Evolutionary conservation across 2,329 filamentous ascomycete species (phyloP).

Genomic region (Aspergillaceae sp.): DNA sequence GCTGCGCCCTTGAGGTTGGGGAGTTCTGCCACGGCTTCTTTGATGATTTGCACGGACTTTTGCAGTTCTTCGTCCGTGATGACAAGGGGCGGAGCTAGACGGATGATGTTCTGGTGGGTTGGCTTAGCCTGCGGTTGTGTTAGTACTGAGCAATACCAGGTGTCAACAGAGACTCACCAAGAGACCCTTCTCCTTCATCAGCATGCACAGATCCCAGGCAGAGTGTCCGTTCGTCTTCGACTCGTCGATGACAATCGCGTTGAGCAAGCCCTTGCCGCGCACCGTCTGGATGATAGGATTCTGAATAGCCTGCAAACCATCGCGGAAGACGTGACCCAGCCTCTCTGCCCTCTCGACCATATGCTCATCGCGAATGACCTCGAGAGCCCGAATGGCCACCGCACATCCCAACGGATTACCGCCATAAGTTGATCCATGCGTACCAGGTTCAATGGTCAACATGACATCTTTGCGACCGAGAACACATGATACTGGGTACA

Average conservation of each 20-base stretch:
- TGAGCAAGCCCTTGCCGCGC: conserved; percentile 86
- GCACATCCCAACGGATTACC: conserved; percentile 94
- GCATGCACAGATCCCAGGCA: conserved; percentile 92
- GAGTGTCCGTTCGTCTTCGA: conserved; percentile 71
- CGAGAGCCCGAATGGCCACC: conserved; percentile 87
- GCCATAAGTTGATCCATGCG: conserved; percentile 96
- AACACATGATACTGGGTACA: conserved; percentile 97
- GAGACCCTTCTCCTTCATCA: conserved; percentile 91
- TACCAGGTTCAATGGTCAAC: conserved; percentile 91
- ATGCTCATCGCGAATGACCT: conserved; percentile 86
- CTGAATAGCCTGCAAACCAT: conserved; percentile 65
- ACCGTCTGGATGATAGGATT: conserved; percentile 73
- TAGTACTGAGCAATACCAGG: background rate
- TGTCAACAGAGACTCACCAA: conserved; percentile 52
- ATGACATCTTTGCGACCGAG: conserved; percentile 83
- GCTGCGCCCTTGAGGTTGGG: conserved; percentile 55
- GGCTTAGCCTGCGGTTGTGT: conserved; percentile 69
- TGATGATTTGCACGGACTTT: conserved; percentile 68
- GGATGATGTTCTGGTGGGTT: conserved; percentile 96
- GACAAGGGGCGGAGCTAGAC: conserved; percentile 89
- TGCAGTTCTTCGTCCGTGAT: conserved; percentile 83
- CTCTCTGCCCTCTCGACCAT: conserved; percentile 74
- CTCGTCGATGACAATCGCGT: conserved; percentile 95
- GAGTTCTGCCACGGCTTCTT: conserved; percentile 71
- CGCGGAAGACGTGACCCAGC: conserved; percentile 74